phyloP scores from a whole-genome alignment of 129 eudicot species.

The Scalesia atractyloides region DNA sequence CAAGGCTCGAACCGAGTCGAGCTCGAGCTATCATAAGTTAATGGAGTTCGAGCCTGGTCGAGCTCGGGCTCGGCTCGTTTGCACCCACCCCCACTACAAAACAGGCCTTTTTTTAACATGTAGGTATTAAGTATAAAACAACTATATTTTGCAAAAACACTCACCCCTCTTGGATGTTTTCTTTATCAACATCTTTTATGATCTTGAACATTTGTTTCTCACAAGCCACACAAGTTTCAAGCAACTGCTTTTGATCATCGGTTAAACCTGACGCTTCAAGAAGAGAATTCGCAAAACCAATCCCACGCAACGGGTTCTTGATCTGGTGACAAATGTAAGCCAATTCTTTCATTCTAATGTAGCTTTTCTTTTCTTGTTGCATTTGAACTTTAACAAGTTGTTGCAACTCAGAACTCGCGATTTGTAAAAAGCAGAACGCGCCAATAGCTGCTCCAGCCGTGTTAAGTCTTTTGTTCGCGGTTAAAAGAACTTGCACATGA shows the following conservation, averaged over 20 bases:
- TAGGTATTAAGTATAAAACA: background rate
- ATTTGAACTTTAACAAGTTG: constrained; percentile 58
- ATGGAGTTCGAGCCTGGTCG: too few relatives aligned
- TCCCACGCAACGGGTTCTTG: constrained; percentile 70
- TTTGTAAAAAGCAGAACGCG: constrained; percentile 89
- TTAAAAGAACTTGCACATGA: constrained; percentile 74
- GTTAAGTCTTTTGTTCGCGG: constrained; percentile 79
- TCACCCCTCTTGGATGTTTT: constrained; percentile 76
- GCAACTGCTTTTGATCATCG: constrained; percentile 67
- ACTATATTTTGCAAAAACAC: constrained; percentile 19
- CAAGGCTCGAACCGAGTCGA: too few relatives aligned
- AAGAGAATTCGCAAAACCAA: constrained; percentile 65
- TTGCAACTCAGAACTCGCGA: constrained; percentile 73
- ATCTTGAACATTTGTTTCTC: constrained; percentile 80
- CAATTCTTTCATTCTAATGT: constrained; percentile 71
- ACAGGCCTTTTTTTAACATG: too few relatives aligned
- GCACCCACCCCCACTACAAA: too few relatives aligned
- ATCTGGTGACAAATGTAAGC: constrained; percentile 75
- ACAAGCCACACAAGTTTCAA: constrained; percentile 70
- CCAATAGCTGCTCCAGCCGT: constrained; percentile 60
- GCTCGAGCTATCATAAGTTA: too few relatives aligned
- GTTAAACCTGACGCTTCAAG: constrained; percentile 61
- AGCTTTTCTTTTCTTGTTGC: constrained; percentile 58
- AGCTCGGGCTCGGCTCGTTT: too few relatives aligned
- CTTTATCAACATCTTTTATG: constrained; percentile 68